phyloP scores from a whole-genome alignment of 192 early-diverging fungal genomes.

The Podochytrium sp. region DNA sequence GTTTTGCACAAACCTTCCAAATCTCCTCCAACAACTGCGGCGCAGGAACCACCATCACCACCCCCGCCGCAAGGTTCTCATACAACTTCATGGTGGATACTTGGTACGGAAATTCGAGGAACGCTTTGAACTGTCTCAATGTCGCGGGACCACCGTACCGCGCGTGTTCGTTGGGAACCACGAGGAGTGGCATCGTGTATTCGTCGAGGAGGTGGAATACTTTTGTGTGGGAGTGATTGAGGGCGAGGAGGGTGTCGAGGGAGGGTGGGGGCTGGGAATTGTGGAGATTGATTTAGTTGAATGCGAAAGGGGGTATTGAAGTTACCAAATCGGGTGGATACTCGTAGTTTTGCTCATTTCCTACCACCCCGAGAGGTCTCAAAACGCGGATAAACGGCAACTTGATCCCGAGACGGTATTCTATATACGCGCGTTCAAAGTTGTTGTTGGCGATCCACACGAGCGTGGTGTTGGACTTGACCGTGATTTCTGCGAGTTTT shows the following conservation, averaged over 20 bases:
- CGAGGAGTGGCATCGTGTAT: neutral
- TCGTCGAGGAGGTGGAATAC: neutral
- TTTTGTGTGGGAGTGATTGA: constrained; percentile 6
- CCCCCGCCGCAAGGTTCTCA: constrained; percentile 28
- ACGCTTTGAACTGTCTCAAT: constrained; percentile 20
- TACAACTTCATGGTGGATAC: constrained; percentile 31
- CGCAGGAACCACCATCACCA: constrained; percentile 17
- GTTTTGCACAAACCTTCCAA: neutral
- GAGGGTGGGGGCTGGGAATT: neutral
- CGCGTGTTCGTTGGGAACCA: constrained; percentile 12
- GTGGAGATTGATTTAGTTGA: neutral
- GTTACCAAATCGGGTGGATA: neutral
- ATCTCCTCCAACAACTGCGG: constrained; percentile 20
- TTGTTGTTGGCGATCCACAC: constrained; percentile 30
- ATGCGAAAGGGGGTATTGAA: too few relatives aligned
- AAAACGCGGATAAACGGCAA: constrained; percentile 14
- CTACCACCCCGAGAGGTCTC: constrained; percentile 1
- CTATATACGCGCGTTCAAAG: constrained; percentile 21
- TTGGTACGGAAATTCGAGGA: constrained; percentile 30
- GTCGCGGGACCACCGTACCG: constrained; percentile 21
- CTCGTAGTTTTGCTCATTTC: neutral
- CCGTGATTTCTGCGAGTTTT: neutral
- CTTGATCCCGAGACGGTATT: neutral
- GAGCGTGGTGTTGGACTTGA: neutral
- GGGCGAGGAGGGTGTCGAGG: neutral